Evolutionary conservation across 139 green algal species (phyloP).

Genomic region (Chlorella ohadii): DNA sequence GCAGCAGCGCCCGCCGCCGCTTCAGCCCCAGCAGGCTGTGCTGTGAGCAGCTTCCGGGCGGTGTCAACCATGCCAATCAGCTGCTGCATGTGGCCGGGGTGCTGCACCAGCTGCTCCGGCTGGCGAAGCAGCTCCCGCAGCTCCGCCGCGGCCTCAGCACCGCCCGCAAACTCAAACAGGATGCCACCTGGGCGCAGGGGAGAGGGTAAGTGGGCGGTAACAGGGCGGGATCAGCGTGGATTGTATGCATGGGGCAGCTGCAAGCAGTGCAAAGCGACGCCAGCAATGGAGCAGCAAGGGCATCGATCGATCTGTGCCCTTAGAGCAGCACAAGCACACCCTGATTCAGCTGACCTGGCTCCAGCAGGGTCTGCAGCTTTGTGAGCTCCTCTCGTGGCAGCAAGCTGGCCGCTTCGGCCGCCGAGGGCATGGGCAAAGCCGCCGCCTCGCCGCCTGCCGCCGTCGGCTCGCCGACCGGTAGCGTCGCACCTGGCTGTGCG

Average conservation of each 20-base stretch:
- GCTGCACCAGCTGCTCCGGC: constrained; percentile 24
- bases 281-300: not conserved
- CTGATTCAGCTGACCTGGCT: constrained; percentile 13
- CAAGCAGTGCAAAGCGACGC: not conserved
- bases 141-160: not conserved
- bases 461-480: not conserved
- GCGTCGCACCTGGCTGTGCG: not conserved
- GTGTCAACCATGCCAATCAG: constrained; percentile 32
- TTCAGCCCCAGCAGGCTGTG: not conserved
- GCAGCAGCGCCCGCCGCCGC: not conserved
- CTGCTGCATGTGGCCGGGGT: constrained; percentile 29
- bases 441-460: not conserved
- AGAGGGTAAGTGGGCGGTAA: too few relatives aligned
- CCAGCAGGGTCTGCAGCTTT: constrained; percentile 23
- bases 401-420: not conserved
- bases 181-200: not conserved
- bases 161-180: constrained; percentile 28
- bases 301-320: too few relatives aligned
- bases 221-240: too few relatives aligned
- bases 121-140: constrained; percentile 3
- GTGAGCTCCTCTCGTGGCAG: constrained; percentile 5
- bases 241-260: too few relatives aligned
- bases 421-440: not conserved
- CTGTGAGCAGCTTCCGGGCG: constrained; percentile 17
- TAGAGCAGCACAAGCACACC: too few relatives aligned